A percentile compares a stretch with the other conserved stretches of the same genome.
Evolutionary conservation across 169 alveolate genomes (phyloP).

Genomic region (Ichthyophthirius multifiliis): DNA sequence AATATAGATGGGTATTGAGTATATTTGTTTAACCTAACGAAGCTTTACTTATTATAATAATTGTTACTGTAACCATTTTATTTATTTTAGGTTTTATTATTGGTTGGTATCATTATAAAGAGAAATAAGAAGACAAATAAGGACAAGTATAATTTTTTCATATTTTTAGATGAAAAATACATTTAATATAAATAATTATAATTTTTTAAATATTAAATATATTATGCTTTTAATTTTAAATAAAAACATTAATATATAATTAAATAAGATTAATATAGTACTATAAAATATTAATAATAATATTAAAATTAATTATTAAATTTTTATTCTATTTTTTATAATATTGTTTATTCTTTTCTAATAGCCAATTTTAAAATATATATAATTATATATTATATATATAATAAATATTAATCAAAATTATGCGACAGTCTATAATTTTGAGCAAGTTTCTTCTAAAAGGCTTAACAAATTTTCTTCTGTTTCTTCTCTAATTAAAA

Average conservation of each 20-base stretch:
- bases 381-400: too few species aligned
- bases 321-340: too few species aligned
- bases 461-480: conserved; percentile 60
- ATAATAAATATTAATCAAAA: too few species aligned
- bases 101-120: conserved; percentile 21
- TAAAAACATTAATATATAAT: too few species aligned
- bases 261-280: too few species aligned
- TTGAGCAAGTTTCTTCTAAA: conserved; percentile 69
- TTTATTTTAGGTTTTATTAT: conserved; percentile 16
- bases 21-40: conserved; percentile 36
- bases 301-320: too few species aligned
- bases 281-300: too few species aligned
- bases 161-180: conserved; percentile 27
- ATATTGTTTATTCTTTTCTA: too few species aligned
- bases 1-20: conserved; percentile 32
- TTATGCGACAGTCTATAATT: conserved; percentile 20
- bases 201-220: too few species aligned
- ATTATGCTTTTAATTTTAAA: too few species aligned
- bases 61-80: conserved; percentile 23
- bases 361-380: too few species aligned
- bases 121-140: conserved; percentile 18
- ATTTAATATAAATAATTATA: background rate
- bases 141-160: conserved; percentile 13
- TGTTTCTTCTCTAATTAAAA: conserved; percentile 54
- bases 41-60: conserved; percentile 35